A percentile compares a stretch with the other conserved stretches of the same genome.
Evolutionary conservation across 176 grass and related monocot species (phyloP).

Genomic region (Juncus inflexus): DNA sequence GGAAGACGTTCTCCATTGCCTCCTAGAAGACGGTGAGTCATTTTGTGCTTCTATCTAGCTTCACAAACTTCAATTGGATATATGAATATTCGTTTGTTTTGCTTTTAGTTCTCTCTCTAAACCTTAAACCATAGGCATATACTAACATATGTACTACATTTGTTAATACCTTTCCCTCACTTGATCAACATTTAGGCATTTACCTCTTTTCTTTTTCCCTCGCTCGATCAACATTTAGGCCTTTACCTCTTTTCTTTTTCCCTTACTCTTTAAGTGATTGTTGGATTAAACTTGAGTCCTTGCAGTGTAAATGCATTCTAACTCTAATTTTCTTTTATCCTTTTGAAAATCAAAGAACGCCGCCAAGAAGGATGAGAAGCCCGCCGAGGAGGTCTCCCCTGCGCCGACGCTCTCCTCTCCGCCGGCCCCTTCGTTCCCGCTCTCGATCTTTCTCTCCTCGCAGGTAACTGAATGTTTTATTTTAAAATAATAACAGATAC

Average conservation of each 20-base stretch:
- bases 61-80: no score
- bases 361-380: slow-evolving; percentile 88
- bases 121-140: background rate
- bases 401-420: slow-evolving; percentile 72
- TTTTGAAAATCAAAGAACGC: slow-evolving; percentile 42
- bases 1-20: slow-evolving; percentile 74
- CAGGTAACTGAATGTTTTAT: slow-evolving; percentile 43
- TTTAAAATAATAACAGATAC: background rate
- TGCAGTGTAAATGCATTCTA: no score
- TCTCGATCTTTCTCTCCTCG: slow-evolving; percentile 90
- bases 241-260: slow-evolving; percentile 17
- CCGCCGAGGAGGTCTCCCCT: slow-evolving; percentile 85
- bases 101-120: background rate
- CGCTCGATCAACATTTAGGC: background rate
- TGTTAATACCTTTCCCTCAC: background rate
- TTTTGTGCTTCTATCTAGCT: no score
- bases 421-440: slow-evolving; percentile 58
- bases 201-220: slow-evolving; percentile 6
- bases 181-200: slow-evolving; percentile 8
- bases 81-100: background rate
- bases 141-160: background rate
- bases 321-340: background rate
- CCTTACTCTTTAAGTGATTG: background rate
- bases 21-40: slow-evolving; percentile 76
- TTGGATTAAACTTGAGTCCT: no score